Conservation (phyloP, 1,284 basidiomycete species). For the Gymnopus androsaceus region DNA sequence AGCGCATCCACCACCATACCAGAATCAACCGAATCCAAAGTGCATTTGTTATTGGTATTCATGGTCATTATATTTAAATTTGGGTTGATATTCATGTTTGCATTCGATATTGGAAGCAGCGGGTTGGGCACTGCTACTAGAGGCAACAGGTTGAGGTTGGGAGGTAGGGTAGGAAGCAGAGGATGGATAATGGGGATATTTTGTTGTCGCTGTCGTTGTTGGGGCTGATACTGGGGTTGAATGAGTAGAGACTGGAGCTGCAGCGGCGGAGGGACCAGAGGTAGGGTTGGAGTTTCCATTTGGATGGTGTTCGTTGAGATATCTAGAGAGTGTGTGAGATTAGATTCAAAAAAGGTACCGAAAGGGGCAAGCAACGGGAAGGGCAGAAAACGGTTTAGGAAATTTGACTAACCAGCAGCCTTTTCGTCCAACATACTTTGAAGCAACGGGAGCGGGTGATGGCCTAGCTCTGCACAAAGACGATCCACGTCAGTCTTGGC, state of each 20-base stretch:
- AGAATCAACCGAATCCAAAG: not conserved
- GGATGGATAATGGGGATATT: not conserved
- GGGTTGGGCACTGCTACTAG: too few species aligned
- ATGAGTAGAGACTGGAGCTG: not conserved
- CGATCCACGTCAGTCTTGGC: slow-evolving; percentile 76
- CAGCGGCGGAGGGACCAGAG: not conserved
- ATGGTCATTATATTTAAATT: too few species aligned
- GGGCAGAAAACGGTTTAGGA: not conserved
- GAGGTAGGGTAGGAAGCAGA: not conserved
- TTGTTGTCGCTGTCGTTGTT: not conserved
- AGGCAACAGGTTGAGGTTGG: too few species aligned
- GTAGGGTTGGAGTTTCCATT: slow-evolving; percentile 27
- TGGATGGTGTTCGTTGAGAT: slow-evolving; percentile 46
- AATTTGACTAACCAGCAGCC: slow-evolving; percentile 61
- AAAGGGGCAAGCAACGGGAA: not conserved
- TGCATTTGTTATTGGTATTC: not conserved
- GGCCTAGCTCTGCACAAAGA: slow-evolving; percentile 71
- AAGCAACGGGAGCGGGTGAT: slow-evolving; percentile 66
- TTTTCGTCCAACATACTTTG: slow-evolving; percentile 76
- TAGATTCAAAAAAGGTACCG: too few species aligned
- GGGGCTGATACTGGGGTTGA: too few species aligned
- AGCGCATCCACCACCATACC: too few species aligned
- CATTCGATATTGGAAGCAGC: too few species aligned
- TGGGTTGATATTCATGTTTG: too few species aligned
- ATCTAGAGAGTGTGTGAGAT: slow-evolving; percentile 30